phyloP scores from a whole-genome alignment of 2,329 filamentous ascomycete species.

The Macrophomina pseudophaseolina region DNA sequence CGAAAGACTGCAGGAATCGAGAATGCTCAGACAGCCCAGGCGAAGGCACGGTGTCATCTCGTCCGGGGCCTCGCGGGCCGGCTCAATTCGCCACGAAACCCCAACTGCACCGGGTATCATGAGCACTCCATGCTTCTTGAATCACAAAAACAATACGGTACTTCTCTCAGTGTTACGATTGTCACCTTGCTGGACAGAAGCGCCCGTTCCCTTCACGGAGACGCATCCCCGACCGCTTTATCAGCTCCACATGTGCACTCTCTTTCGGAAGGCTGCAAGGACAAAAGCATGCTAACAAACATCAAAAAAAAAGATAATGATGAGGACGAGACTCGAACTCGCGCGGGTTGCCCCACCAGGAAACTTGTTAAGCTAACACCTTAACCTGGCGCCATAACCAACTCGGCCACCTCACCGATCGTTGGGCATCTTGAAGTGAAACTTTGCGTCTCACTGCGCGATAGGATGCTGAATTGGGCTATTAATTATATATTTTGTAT shows the following conservation, averaged over 20 bases:
- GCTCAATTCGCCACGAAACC: no score
- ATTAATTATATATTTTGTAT: neutral
- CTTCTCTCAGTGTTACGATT: no score
- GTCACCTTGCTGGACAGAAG: no score
- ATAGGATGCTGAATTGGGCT: rapidly evolving
- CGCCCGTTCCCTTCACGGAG: no score
- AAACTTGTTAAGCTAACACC: constrained; percentile 24
- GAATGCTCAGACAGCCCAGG: no score
- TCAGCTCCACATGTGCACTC: neutral
- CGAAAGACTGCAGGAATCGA: no score
- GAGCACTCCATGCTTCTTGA: no score
- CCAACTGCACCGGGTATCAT: no score
- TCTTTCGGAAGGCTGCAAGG: neutral
- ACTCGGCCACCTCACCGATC: constrained; percentile 26
- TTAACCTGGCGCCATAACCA: constrained; percentile 29
- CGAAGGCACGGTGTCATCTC: no score
- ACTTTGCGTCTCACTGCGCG: neutral
- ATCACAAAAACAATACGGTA: no score
- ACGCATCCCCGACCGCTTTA: no score
- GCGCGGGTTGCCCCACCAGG: constrained; percentile 27
- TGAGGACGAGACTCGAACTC: constrained; percentile 27
- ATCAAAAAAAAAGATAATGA: constrained; percentile 12
- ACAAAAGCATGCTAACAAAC: neutral
- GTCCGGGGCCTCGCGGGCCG: no score
- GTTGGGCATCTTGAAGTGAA: neutral